Evolutionary conservation across 371 early-diverging fungal species (phyloP).

Genomic region (Sporodiniella umbellata): DNA sequence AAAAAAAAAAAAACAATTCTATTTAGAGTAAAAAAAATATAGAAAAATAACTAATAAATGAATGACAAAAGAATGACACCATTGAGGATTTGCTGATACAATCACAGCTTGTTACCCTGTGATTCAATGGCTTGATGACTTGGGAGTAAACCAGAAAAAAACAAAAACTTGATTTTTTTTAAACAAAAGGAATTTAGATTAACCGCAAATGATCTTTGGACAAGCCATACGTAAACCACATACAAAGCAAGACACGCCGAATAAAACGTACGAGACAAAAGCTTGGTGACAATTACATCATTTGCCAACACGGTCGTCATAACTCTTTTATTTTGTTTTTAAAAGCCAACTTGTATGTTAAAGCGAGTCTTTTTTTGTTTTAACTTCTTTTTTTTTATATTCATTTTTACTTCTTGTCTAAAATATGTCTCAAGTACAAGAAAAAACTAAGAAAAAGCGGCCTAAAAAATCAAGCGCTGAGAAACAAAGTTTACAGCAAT

Average conservation of each 20-base stretch:
- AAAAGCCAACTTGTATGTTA: not conserved
- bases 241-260: not conserved
- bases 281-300: not conserved
- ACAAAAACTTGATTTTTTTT: not conserved
- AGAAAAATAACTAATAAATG: too few relatives aligned
- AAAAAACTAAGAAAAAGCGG: not conserved
- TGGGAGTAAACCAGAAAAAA: not conserved
- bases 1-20: not conserved
- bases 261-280: not conserved
- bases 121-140: too few relatives aligned
- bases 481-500: slow-evolving; percentile 3
- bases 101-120: too few relatives aligned
- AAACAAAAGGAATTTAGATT: too few relatives aligned
- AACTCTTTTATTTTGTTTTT: not conserved
- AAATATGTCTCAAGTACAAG: not conserved
- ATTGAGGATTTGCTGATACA: too few relatives aligned
- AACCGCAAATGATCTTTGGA: too few relatives aligned
- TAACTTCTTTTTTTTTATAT: not conserved
- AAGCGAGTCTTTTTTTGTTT: too few relatives aligned
- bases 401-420: not conserved
- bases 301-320: not conserved
- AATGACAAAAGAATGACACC: slow-evolving; percentile 7
- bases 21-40: too few relatives aligned
- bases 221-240: too few relatives aligned
- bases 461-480: not conserved